Percentiles rank a stretch among this genome's conserved stretches.
These are phyloP conservation scores for Kandelia obovata DNA, from an alignment of 345 rosid species.

Conservation along the genomic window DNA sequence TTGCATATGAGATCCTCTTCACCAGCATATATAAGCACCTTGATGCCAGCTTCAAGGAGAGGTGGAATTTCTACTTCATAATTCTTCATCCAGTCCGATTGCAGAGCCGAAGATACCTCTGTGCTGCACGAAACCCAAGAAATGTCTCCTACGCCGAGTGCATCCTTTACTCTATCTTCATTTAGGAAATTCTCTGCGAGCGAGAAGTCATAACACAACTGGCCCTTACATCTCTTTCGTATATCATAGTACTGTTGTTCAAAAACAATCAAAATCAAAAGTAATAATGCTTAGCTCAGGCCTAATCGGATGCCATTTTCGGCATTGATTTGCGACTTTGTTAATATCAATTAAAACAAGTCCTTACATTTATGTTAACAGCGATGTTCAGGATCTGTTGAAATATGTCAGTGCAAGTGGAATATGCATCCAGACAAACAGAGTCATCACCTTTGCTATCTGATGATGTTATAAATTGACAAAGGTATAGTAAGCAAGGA, in stretches of 20 bases:
- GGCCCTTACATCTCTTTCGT: constrained; percentile 61
- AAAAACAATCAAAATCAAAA: neutral
- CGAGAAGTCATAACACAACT: constrained; percentile 72
- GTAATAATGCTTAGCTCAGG: too few species aligned
- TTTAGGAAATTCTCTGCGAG: constrained; percentile 57
- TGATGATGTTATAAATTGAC: constrained; percentile 5
- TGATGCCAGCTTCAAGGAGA: constrained; percentile 69
- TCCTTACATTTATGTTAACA: constrained; percentile 52
- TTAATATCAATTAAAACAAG: neutral
- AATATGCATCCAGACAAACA: constrained; percentile 20
- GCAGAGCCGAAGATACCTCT: constrained; percentile 45
- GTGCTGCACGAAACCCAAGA: constrained; percentile 68
- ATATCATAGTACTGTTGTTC: constrained; percentile 71
- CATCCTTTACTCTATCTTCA: constrained; percentile 42
- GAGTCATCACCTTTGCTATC: constrained; percentile 49
- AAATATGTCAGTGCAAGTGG: constrained; percentile 40
- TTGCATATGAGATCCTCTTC: constrained; percentile 88
- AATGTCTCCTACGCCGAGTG: constrained; percentile 65
- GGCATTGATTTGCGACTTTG: too few species aligned
- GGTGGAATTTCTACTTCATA: constrained; percentile 63
- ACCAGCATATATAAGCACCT: constrained; percentile 69
- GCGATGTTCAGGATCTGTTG: constrained; percentile 23
- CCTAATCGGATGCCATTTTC: too few species aligned
- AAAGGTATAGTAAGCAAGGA: neutral
- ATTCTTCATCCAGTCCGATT: constrained; percentile 72